Evolutionary conservation across 2,329 filamentous ascomycete genomes (phyloP), one percentile per base, ranked within the genome.

Genomic region (Sporothrix sp.): DNA sequence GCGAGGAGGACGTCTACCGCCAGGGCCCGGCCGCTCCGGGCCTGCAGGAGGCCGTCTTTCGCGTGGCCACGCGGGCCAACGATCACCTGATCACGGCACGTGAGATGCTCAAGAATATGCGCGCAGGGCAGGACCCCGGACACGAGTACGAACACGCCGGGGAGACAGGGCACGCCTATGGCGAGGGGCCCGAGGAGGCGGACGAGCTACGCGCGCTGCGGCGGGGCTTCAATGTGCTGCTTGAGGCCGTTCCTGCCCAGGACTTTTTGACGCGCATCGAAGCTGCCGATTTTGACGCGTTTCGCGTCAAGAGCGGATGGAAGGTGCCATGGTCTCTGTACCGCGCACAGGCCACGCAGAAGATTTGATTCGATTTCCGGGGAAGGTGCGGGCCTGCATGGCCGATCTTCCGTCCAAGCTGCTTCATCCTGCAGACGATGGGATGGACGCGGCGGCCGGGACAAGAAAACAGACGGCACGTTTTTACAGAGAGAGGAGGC

Each of bases 11-110:
- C 38, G 84, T 98, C 0, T 86, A 95, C 53, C 78, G 91, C 8
- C 75, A 82, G 37, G 91, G 90, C 0, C 81, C 85, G 0, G 70
- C 79, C n/a, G 91, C 91, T 0, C 73, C 80, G 0, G 90, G 90
- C 0, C 73, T 97, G 16, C 82, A 85, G 54, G 91, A 98, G 65
- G 91, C 90, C 3, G 81, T 97, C 1, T 98, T 97, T 66, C 77
- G 81, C 4, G 87, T 98, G 13, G 93, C 93, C 0, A 98, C 93
- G 0, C 79, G 91, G 33, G 93, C 93, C 7, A 94, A 94, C 62
- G 93, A 98, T 64, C 93, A 98, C 66, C 72, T 98, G 30, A 95
- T 96, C 58, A 97, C 91, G 0, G 91, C 86, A 2, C 75, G 89
- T 53, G 87, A 95, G 64, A 95, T 98, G 89, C 67, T 97, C 54